Base-by-base conservation (phyloP, 2,329 filamentous ascomycete genomes). In the Paracamarosporium sp. region DNA sequence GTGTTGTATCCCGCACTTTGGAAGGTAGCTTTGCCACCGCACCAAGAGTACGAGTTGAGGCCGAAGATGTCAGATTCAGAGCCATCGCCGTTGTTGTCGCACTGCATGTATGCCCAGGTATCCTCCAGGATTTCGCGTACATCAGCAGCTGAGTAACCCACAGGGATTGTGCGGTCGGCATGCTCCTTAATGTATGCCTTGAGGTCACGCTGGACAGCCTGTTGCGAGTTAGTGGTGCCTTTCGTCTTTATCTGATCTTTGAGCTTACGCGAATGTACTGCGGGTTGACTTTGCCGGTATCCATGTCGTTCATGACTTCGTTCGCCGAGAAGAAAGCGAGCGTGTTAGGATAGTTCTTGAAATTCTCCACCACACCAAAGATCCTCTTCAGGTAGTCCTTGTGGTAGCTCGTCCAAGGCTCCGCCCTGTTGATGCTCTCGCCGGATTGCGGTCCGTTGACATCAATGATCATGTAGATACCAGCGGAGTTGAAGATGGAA, bases 81-180 rank as follows among this genome's bases (percentile, higher is more conserved):
- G 72, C 85, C 82, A 59, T 86, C 82, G 59, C 85, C 80, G 67
- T 75, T 68, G 38, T 78, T 75, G 35, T 83, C 79, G 78, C 90
- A 93, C 73, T 90, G 84, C 79, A 93, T 82, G 79, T 91, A 93
- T 73, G 90, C 87, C 86, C 85, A 93, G 53, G 86, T 89, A 68
- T 93, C 91, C 72, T 88, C 82, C 24, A 93, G 85, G 41, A 91
- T 86, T 1, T 85, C 79, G 59, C 90, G 88, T 41, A 94, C 91
- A 73, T 93, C 90, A 47, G 90, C 90, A 55, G 88, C 87, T 17
- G 86, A 88, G 79, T 90, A 90, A 31, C 88, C 88, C 28, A 90
- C 87, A 6, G 87, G 86, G 57, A 90, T 89, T 24, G 77, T 65
- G 51, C 88, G 85, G 36, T 79, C 64, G 4, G 80, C 74, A 62